phyloP scores from a whole-genome alignment of 257 asterid genomes.

The Solanum paucissectum region DNA sequence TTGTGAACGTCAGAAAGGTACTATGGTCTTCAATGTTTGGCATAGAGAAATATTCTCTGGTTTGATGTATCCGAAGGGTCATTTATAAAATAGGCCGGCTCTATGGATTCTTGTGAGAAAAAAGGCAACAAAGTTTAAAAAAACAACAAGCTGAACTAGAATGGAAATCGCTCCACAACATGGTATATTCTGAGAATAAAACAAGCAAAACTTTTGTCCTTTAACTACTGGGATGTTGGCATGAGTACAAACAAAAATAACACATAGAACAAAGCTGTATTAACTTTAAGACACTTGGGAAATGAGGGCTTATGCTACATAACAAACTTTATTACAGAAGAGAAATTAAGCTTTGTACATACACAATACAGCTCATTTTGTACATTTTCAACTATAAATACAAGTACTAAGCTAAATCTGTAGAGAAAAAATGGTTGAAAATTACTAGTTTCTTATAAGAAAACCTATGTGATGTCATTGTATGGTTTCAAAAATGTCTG shows the following conservation, averaged over 20 bases:
- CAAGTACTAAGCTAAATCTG: not conserved
- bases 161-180: not conserved
- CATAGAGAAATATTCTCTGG: not conserved
- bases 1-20: conserved; percentile 13
- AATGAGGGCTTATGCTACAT: not conserved
- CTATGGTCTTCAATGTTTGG: not conserved
- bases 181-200: not conserved
- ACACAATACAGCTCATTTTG: not conserved
- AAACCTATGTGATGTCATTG: not conserved
- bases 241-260: not conserved
- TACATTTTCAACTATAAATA: not conserved
- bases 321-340: not conserved
- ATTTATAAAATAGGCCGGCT: not conserved
- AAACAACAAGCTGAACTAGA: not conserved
- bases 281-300: not conserved
- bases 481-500: not conserved
- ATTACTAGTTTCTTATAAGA: not conserved
- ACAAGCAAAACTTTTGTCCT: not conserved
- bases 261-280: not conserved
- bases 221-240: not conserved
- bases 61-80: conserved; percentile 21
- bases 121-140: not conserved
- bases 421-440: not conserved
- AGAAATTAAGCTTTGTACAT: not conserved
- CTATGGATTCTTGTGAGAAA: not conserved